Conservation (phyloP, 139 green algal species). For the Pseudopediastrum boryanum region DNA sequence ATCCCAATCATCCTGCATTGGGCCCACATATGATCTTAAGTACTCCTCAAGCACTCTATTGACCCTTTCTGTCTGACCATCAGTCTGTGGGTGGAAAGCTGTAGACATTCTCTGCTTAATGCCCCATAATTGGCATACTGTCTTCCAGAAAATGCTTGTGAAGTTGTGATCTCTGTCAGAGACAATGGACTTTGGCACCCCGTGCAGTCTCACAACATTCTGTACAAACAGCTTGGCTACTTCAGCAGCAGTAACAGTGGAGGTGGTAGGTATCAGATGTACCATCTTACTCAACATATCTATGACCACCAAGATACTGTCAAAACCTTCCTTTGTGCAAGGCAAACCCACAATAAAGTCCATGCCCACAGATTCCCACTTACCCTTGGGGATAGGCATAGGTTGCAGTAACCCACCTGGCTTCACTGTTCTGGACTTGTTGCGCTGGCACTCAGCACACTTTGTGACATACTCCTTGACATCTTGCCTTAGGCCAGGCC, state of each 20-base stretch:
- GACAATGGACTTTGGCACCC: constrained; percentile 55
- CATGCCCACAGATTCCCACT: constrained; percentile 53
- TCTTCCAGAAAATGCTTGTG: constrained; percentile 47
- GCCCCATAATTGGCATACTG: constrained; percentile 39
- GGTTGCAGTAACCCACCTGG: constrained; percentile 48
- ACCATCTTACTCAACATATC: constrained; percentile 64
- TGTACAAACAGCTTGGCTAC: constrained; percentile 52
- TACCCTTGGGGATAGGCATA: constrained; percentile 38
- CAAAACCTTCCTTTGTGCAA: constrained; percentile 17
- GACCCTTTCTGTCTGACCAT: constrained; percentile 72
- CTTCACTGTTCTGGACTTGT: constrained; percentile 31
- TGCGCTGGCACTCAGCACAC: constrained; percentile 48
- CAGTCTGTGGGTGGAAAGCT: constrained; percentile 62
- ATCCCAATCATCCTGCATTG: neutral
- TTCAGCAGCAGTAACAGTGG: constrained; percentile 33
- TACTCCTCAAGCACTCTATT: constrained; percentile 59
- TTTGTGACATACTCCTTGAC: constrained; percentile 38
- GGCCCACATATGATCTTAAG: constrained; percentile 42
- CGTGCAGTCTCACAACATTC: constrained; percentile 48
- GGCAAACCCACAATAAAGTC: constrained; percentile 68
- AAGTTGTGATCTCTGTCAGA: constrained; percentile 67
- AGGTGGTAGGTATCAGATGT: constrained; percentile 47
- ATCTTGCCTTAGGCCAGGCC: constrained; percentile 32
- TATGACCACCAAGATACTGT: constrained; percentile 58
- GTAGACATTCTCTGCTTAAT: constrained; percentile 56